Base-by-base conservation (phyloP, 139 green algal genomes). In the Tetraselmis striata region DNA sequence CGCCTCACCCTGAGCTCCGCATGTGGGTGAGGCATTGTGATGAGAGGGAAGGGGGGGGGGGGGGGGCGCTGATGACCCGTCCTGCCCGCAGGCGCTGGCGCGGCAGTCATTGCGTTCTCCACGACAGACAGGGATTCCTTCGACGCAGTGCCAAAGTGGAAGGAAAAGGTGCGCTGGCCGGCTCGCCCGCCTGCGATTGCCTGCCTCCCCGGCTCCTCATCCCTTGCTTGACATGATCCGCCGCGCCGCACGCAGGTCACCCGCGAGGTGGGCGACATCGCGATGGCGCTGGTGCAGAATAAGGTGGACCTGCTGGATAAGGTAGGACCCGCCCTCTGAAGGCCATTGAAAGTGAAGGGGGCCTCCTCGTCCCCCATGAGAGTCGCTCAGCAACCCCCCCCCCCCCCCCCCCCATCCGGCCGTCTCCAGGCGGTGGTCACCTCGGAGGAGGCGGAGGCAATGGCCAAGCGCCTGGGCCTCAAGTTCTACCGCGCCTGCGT, bases 241-340 rank as follows among this genome's bases (percentile, higher is more conserved):
- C 45, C 18, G 11, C 45, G 45, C 45, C 45, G 11, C 45, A 67
- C 45, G 45, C 45, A 67, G 45, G 18, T 67, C 45, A 67, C 45
- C 45, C 5, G 85, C 83, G 27, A 89, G 94, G 81, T 94, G 90
- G 88, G 88, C 0, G 82, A 88, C 27, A 89, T 95, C 28, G 88
- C 91, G 22, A 89, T 93, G 84, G 88, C 82, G n/a, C 80, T 95
- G 11, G 91, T 94, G 30, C 92, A 95, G 45, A 95, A 93, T 81
- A 94, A 95, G 85, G 87, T 92, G 11, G 92, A 95, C 81, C 84
- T 94, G 2, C 82, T 95, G 11, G 87, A 93, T 28, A 32, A 83
- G 58, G 76, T 83, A n/a, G n/a, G n/a, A n/a, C n/a, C n/a, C n/a
- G n/a, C n/a, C n/a, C n/a, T n/a, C n/a, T n/a, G n/a, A n/a, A n/a